Evolutionary conservation across 192 early-diverging fungal species (phyloP).

Genomic region (Coemansia sp.): DNA sequence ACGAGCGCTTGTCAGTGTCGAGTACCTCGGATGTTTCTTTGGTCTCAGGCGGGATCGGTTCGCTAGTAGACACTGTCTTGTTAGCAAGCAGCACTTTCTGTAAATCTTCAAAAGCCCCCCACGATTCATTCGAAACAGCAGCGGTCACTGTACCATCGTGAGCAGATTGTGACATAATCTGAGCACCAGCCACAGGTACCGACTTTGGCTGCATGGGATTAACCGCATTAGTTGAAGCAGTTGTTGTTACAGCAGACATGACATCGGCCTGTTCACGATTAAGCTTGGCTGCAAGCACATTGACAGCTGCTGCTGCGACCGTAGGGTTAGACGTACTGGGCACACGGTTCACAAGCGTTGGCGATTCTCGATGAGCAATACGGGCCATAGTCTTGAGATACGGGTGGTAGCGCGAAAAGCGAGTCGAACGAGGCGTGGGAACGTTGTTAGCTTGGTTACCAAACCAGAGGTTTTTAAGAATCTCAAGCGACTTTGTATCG

Average conservation of each 20-base stretch:
- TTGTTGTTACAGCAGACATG: not conserved
- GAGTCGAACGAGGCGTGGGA: constrained; percentile 37
- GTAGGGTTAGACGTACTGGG: constrained; percentile 47
- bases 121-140: not conserved
- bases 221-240: not conserved
- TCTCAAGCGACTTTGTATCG: constrained; percentile 11
- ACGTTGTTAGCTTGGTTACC: constrained; percentile 16
- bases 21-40: no score
- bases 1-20: not conserved
- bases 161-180: no score
- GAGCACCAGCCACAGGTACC: not conserved
- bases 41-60: no score
- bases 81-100: no score
- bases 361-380: constrained; percentile 43
- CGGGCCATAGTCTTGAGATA: constrained; percentile 50
- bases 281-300: constrained; percentile 29
- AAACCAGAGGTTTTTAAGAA: constrained; percentile 26
- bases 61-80: no score
- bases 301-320: constrained; percentile 44
- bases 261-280: constrained; percentile 5
- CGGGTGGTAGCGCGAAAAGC: constrained; percentile 50
- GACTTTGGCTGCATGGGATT: not conserved
- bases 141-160: no score
- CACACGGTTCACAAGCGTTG: constrained; percentile 33
- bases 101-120: not conserved